phyloP scores from a whole-genome alignment of 1,284 basidiomycete species.

The Pholiota adiposa region DNA sequence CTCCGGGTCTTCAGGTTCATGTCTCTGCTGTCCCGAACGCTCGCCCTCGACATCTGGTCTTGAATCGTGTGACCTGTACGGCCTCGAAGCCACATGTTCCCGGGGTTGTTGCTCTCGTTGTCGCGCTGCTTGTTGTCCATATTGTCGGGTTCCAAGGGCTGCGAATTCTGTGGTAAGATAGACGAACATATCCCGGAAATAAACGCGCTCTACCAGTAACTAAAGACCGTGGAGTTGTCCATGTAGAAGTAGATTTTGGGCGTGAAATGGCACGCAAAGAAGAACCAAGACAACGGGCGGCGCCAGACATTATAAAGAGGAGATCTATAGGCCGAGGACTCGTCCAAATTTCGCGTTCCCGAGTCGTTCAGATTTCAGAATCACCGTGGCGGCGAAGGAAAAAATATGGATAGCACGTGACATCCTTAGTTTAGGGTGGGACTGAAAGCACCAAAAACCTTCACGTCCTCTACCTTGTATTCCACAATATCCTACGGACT shows the following conservation, averaged over 20 bases:
- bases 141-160: slow-evolving; percentile 26
- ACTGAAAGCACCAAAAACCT: too few relatives aligned
- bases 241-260: slow-evolving; percentile 11
- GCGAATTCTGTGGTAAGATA: slow-evolving; percentile 11
- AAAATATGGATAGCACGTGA: slow-evolving; percentile 23
- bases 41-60: neutral
- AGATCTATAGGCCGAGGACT: slow-evolving; percentile 1
- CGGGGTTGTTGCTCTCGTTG: slow-evolving; percentile 18
- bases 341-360: slow-evolving; percentile 8
- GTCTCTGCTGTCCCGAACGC: neutral
- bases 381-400: slow-evolving; percentile 17
- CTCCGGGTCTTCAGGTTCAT: slow-evolving; percentile 12
- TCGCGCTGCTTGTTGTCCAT: slow-evolving; percentile 31
- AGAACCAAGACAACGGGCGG: slow-evolving; percentile 28
- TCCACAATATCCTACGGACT: too few relatives aligned
- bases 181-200: slow-evolving; percentile 1
- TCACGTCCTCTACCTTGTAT: too few relatives aligned
- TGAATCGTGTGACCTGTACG: slow-evolving; percentile 18
- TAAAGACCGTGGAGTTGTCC: slow-evolving; percentile 16
- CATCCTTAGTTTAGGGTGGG: slow-evolving; percentile 17
- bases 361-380: too few relatives aligned
- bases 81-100: slow-evolving; percentile 12
- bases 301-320: slow-evolving; percentile 28
- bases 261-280: slow-evolving; percentile 24
- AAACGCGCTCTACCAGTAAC: slow-evolving; percentile 22